Evolutionary conservation across 2,329 filamentous ascomycete genomes (phyloP).

Genomic region (Botrytis fragariae): DNA sequence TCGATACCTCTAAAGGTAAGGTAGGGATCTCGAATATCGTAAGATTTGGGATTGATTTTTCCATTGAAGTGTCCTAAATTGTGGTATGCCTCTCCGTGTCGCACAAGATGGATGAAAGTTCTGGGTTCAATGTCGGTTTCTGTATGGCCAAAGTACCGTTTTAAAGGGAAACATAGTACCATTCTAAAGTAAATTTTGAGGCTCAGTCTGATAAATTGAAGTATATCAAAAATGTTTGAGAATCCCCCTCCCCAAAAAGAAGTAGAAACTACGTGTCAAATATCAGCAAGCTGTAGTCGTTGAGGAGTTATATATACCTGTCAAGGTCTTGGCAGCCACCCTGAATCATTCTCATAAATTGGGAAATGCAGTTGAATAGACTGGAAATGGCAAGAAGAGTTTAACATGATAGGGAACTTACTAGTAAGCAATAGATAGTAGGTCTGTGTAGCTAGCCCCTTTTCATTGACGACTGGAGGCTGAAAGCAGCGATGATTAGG

Average conservation of each 20-base stretch:
- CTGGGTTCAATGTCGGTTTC: not conserved
- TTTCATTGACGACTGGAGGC: not conserved
- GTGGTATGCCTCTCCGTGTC: conserved; percentile 15
- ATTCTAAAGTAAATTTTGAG: not conserved
- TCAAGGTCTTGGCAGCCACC: not conserved
- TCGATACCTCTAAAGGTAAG: not conserved
- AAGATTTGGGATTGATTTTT: not conserved
- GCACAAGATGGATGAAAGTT: not conserved
- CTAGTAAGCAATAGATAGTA: not conserved
- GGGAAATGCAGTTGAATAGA: not conserved
- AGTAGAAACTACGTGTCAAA: not conserved
- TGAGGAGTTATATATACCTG: not conserved
- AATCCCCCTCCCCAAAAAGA: not conserved
- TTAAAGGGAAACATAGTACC: not conserved
- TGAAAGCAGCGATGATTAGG: not conserved
- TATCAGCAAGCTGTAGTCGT: not conserved
- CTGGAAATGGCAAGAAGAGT: accelerated
- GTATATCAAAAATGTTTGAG: not conserved
- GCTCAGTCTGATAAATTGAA: not conserved
- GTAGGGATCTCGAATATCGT: not conserved
- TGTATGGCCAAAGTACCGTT: not conserved
- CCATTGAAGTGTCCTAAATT: not conserved
- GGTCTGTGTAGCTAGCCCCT: not conserved
- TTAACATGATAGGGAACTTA: not conserved
- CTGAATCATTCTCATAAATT: not conserved